Percentiles rank a stretch among this genome's conserved stretches.
Evolutionary conservation across 257 asterid genomes (phyloP).

Genomic region (Solanum bukasovii): DNA sequence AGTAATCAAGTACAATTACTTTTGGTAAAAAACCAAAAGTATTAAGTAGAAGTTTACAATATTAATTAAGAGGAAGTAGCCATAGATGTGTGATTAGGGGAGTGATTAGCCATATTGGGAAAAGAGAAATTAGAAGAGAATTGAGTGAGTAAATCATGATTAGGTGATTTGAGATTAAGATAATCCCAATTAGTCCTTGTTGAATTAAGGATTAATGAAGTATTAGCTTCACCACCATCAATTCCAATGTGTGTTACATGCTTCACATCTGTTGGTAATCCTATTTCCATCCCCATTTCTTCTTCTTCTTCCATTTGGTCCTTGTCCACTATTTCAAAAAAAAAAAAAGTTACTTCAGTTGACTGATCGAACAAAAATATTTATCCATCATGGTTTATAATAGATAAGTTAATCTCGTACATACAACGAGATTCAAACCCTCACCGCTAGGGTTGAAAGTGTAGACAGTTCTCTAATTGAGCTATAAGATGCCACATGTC

Average conservation of each 20-base stretch:
- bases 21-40: background rate
- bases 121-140: background rate
- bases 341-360: background rate
- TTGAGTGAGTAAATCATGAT: background rate
- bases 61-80: background rate
- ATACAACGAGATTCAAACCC: background rate
- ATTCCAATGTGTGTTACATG: slow-evolving; percentile 34
- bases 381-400: fast-evolving
- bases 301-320: slow-evolving; percentile 1
- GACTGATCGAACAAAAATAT: background rate
- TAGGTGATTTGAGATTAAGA: background rate
- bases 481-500: background rate
- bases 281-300: slow-evolving; percentile 28
- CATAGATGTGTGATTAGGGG: background rate
- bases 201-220: background rate
- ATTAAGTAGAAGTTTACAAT: background rate
- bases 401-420: background rate
- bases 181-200: background rate
- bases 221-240: slow-evolving; percentile 15
- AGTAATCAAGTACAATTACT: background rate
- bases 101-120: background rate
- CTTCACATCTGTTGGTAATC: slow-evolving; percentile 36
- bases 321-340: slow-evolving; percentile 1
- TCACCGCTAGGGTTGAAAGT: background rate
- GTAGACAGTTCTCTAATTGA: background rate